A percentile compares a stretch with the other conserved stretches of the same genome.
Conservation (phyloP, 2,329 filamentous ascomycete genomes). For the Aspergillus ochraceoroseus region DNA sequence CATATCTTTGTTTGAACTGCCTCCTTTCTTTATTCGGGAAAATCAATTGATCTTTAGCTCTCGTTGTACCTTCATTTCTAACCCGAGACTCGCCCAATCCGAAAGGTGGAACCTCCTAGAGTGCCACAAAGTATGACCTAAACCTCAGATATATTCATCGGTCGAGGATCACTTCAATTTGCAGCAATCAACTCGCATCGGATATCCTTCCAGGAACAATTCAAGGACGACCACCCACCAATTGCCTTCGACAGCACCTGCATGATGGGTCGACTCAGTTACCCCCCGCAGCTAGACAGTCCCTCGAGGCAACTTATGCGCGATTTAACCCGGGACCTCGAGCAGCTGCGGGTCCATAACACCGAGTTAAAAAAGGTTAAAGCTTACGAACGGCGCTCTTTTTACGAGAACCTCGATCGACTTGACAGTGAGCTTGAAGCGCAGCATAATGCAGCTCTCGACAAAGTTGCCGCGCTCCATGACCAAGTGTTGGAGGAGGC, state of each 20-base stretch:
- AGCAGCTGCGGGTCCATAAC: slow-evolving; percentile 41
- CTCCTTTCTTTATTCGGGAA: no score
- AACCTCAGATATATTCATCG: no score
- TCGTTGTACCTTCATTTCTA: no score
- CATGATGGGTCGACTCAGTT: slow-evolving; percentile 30
- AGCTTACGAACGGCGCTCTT: slow-evolving; percentile 41
- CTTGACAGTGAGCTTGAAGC: slow-evolving; percentile 59
- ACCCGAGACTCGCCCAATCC: no score
- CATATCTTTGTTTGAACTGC: neutral
- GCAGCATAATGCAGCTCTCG: slow-evolving; percentile 61
- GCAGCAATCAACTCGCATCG: no score
- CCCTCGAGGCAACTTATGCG: slow-evolving; percentile 40
- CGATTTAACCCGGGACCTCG: slow-evolving; percentile 40
- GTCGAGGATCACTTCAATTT: no score
- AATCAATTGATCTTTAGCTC: no score
- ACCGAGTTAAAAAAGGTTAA: slow-evolving; percentile 43
- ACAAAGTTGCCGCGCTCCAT: slow-evolving; percentile 61
- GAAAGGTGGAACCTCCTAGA: no score
- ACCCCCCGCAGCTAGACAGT: slow-evolving; percentile 34
- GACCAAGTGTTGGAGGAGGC: slow-evolving; percentile 57
- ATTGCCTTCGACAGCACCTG: neutral
- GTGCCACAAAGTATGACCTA: no score
- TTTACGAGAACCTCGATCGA: slow-evolving; percentile 58
- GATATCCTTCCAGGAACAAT: neutral
- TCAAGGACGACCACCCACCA: neutral